Evolutionary conservation across 2,329 filamentous ascomycete genomes (phyloP).

Genomic region (Sarocladium oryzae): DNA sequence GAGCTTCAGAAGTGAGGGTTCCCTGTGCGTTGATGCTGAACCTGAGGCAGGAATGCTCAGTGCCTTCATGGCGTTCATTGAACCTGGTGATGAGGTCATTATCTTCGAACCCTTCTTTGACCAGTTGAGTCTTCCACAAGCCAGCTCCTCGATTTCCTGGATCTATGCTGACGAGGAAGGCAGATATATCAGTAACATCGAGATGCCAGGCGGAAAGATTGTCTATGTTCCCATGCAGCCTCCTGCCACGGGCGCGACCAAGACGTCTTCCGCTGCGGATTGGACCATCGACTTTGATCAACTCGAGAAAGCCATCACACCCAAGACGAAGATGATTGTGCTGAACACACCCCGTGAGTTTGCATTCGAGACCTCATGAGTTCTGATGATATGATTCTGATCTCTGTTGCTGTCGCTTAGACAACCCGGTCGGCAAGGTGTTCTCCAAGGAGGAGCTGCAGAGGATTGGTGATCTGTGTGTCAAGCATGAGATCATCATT

Average conservation of each 20-base stretch:
- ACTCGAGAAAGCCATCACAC: constrained; percentile 73
- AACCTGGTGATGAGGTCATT: constrained; percentile 92
- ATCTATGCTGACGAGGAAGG: constrained; percentile 4
- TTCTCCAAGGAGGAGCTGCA: constrained; percentile 79
- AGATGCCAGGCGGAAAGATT: constrained; percentile 94
- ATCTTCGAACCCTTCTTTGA: constrained; percentile 99
- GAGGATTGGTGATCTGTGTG: constrained; percentile 78
- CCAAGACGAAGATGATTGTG: constrained; percentile 94
- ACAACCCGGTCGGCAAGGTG: constrained; percentile 97
- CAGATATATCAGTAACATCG: constrained; percentile 92
- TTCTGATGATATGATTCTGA: neutral
- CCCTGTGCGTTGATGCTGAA: neutral
- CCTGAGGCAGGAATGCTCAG: constrained; percentile 69
- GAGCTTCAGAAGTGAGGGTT: neutral
- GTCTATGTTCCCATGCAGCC: constrained; percentile 94
- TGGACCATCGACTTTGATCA: constrained; percentile 84
- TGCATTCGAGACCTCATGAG: neutral
- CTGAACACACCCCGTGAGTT: constrained; percentile 61
- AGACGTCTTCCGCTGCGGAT: constrained; percentile 77
- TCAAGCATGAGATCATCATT: constrained; percentile 91
- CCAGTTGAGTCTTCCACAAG: constrained; percentile 52
- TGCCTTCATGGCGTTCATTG: constrained; percentile 96
- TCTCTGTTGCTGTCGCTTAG: constrained; percentile 24
- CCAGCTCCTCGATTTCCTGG: neutral
- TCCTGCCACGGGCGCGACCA: constrained; percentile 68